Conservation (phyloP, 202 grass and related monocot genomes). For the Hordeum pubiflorum region DNA sequence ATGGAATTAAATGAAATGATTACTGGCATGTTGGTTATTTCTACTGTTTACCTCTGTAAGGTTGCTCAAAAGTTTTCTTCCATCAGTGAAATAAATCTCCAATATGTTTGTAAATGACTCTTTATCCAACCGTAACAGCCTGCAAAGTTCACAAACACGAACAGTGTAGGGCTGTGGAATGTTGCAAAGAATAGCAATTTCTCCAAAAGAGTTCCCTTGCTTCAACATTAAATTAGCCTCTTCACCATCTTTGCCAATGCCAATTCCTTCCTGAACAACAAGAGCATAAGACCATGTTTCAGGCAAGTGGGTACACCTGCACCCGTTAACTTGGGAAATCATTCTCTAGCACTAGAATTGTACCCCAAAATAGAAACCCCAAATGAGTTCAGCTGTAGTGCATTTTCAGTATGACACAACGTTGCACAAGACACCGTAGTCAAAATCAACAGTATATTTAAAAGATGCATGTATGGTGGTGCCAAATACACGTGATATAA, state of each 20-base stretch:
- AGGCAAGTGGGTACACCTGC: neutral
- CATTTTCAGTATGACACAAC: neutral
- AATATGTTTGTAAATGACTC: slow-evolving; percentile 67
- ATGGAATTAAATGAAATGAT: neutral
- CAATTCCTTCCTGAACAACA: slow-evolving; percentile 57
- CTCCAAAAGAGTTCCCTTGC: slow-evolving; percentile 67
- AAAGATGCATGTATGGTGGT: neutral
- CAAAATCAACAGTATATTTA: neutral
- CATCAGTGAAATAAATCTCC: slow-evolving; percentile 85
- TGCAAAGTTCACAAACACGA: slow-evolving; percentile 63
- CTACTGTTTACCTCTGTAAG: slow-evolving; percentile 54
- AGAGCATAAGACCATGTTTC: neutral
- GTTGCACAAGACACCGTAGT: neutral
- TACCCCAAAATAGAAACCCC: neutral
- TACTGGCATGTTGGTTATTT: neutral
- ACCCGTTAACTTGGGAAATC: neutral
- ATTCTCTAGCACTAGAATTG: neutral
- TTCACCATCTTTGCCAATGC: slow-evolving; percentile 54
- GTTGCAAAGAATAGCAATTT: slow-evolving; percentile 79
- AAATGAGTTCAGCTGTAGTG: neutral
- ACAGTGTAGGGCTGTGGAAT: slow-evolving; percentile 87
- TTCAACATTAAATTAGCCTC: slow-evolving; percentile 50
- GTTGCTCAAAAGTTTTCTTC: slow-evolving; percentile 66
- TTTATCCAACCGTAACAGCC: slow-evolving; percentile 73
- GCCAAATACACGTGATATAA: neutral